phyloP scores from a whole-genome alignment of 257 asterid species.

The Mentha longifolia region DNA sequence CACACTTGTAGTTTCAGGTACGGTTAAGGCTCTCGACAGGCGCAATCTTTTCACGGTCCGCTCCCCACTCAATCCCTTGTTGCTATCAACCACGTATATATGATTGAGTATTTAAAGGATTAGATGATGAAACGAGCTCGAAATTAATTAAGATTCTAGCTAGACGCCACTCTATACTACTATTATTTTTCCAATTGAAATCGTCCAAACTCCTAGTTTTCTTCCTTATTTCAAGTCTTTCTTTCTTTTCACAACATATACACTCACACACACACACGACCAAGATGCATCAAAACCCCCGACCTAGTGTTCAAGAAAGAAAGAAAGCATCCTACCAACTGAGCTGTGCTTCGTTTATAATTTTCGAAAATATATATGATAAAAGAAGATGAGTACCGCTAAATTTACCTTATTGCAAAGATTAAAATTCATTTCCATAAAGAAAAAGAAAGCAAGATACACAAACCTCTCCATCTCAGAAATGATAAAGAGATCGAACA shows the following conservation, averaged over 20 bases:
- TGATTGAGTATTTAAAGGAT: too few species aligned
- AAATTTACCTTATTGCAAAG: background rate
- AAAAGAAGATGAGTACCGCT: background rate
- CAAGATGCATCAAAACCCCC: too few species aligned
- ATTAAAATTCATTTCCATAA: background rate
- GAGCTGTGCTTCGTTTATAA: too few species aligned
- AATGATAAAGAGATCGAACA: too few species aligned
- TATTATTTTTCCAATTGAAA: background rate
- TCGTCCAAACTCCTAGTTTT: background rate
- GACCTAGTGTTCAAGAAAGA: too few species aligned
- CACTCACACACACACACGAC: too few species aligned
- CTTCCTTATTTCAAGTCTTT: background rate
- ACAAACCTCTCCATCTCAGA: too few species aligned
- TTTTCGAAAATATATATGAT: background rate
- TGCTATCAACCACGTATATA: background rate
- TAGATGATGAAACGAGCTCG: too few species aligned
- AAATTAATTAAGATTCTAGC: too few species aligned
- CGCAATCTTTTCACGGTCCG: conserved; percentile 93
- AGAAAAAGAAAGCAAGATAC: background rate
- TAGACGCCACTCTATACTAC: background rate
- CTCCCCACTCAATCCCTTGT: conserved; percentile 89
- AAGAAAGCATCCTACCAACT: too few species aligned
- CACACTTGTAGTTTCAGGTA: conserved; percentile 80
- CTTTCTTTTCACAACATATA: background rate
- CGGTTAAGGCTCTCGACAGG: conserved; percentile 86